phyloP scores from a whole-genome alignment of 176 grass and related monocot species.

The Poa pratensis region DNA sequence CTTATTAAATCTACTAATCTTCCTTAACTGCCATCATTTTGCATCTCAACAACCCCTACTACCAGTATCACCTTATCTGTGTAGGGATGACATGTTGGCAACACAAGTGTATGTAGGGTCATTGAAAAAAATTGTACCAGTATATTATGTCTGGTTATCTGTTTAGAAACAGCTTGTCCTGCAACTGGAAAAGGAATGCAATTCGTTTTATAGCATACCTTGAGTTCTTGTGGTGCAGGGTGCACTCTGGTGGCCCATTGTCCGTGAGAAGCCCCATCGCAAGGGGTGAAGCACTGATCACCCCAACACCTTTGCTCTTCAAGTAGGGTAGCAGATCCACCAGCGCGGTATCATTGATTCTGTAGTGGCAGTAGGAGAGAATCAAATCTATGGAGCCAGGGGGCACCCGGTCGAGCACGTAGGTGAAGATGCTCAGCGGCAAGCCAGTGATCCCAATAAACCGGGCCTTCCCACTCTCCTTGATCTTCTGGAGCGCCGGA shows the following conservation, averaged over 20 bases:
- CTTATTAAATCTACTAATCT: background rate
- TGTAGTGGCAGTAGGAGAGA: constrained; percentile 90
- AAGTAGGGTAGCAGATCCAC: constrained; percentile 83
- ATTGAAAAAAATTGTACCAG: background rate
- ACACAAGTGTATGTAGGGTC: background rate
- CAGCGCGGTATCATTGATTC: constrained; percentile 76
- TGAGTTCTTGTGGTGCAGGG: constrained; percentile 70
- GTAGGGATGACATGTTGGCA: background rate
- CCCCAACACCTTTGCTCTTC: constrained; percentile 80
- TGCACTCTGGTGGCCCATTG: constrained; percentile 81
- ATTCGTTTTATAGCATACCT: constrained; percentile 48
- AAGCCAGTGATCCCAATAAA: constrained; percentile 88
- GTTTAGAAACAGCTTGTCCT: background rate
- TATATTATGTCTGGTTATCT: background rate
- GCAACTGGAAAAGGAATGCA: background rate
- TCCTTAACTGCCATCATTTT: background rate
- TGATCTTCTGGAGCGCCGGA: constrained; percentile 80
- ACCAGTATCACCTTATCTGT: background rate
- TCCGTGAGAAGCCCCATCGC: constrained; percentile 91
- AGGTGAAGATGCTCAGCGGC: constrained; percentile 64
- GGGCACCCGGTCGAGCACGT: constrained; percentile 69
- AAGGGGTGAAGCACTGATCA: constrained; percentile 85
- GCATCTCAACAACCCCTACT: background rate
- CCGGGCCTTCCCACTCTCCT: constrained; percentile 73
- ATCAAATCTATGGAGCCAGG: constrained; percentile 73